Base-by-base conservation (phyloP, 2,329 filamentous ascomycete genomes). In the Monilinia polystroma region DNA sequence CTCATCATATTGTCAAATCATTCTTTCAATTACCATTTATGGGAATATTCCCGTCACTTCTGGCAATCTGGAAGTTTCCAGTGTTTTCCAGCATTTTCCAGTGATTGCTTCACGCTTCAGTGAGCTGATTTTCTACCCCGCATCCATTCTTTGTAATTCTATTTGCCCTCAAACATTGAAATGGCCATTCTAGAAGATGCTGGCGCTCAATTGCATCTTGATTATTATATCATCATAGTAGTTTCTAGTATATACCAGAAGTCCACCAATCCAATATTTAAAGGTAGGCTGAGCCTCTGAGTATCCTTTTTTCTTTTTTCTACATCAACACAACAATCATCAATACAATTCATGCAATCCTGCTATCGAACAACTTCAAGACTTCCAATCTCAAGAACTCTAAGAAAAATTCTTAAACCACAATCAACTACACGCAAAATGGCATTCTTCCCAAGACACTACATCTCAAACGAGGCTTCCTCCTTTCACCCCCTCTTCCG, bases 401-500 rank as follows among this genome's bases (percentile, higher is more conserved):
- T 63, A 41, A 67, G 66, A 62, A 66, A 64, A 71, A 26, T 64
- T 63, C 54, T 67, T 59, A 69, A 74, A 68, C 71, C 76, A 72
- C 70, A 66, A 72, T 62, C 64, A 63, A 66, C 66, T 32, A 73
- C 60, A 67, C 72, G 70, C 79, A 87, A 77, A 77, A 88, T 88
- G 85, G 82, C 85, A 72, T 80, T 87, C 80, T 87, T 87, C 80
- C 81, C 83, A 68, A 81, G 82, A 76, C 79, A 79, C 74, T 78
- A 82, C 73, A 81, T 71, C 60, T 47, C 67, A 26, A 55, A 67
- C 56, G 67, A 71, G 35, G 63, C 67, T 58, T 64, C 81, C 72
- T 82, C 82, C 77, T 85, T 87, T 77, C 81, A 81, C 49, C 83
- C 85, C 64, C 83, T 89, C 74, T 87, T 89, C 82, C 85, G 85